phyloP scores from a whole-genome alignment of 2,329 filamentous ascomycete genomes.

The Talaromyces marneffei region DNA sequence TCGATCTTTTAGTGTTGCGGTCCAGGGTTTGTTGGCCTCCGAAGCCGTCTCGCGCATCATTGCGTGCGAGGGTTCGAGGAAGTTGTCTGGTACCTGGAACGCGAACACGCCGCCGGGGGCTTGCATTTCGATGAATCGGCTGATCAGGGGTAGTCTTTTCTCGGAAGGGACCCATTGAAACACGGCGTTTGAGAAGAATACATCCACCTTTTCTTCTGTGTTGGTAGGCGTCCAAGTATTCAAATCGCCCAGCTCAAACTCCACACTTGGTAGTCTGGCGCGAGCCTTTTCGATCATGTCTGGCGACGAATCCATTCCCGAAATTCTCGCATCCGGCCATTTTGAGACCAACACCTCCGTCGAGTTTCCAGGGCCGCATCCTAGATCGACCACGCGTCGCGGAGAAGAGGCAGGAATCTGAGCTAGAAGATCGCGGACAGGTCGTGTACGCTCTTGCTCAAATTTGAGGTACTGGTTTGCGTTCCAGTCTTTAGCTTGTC shows the following conservation, averaged over 20 bases:
- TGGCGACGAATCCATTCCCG: constrained; percentile 51
- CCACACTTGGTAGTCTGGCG: constrained; percentile 33
- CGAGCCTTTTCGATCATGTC: constrained; percentile 52
- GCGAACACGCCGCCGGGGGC: constrained; percentile 47
- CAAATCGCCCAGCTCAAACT: constrained; percentile 47
- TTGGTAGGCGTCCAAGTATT: constrained; percentile 31
- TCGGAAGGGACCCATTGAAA: constrained; percentile 51
- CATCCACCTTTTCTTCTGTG: constrained; percentile 26
- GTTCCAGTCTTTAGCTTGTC: constrained; percentile 45
- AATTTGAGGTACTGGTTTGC: constrained; percentile 55
- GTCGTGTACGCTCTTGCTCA: constrained; percentile 47
- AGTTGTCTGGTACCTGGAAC: constrained; percentile 51
- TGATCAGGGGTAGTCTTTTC: constrained; percentile 41
- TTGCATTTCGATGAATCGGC: constrained; percentile 39
- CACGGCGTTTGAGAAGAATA: constrained; percentile 54
- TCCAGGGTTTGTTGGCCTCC: constrained; percentile 35
- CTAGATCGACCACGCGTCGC: constrained; percentile 51
- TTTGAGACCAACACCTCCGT: constrained; percentile 45
- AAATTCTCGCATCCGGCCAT: constrained; percentile 45
- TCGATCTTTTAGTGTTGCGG: constrained; percentile 21
- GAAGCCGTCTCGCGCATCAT: constrained; percentile 46
- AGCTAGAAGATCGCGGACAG: constrained; percentile 49
- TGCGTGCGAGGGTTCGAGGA: constrained; percentile 44
- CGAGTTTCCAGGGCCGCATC: constrained; percentile 57
- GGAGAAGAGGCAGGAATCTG: constrained; percentile 40